A percentile compares a stretch with the other conserved stretches of the same genome.
Conservation (phyloP, 345 rosid genomes). For the Brassica incana region DNA sequence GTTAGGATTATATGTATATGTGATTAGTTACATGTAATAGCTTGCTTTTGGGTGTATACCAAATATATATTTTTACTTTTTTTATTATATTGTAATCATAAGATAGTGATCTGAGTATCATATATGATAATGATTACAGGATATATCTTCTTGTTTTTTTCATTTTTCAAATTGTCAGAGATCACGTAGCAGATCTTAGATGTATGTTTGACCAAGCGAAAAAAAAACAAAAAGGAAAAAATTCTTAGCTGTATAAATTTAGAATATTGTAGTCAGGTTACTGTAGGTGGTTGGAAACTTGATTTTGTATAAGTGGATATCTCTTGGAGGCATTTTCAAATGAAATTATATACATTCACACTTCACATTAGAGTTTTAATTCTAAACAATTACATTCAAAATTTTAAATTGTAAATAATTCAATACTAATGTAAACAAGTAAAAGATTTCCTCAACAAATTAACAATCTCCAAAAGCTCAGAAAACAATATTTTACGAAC, state of each 20-base stretch:
- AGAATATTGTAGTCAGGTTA: background rate
- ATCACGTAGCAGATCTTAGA: background rate
- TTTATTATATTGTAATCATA: conserved; percentile 21
- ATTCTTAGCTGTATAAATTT: background rate
- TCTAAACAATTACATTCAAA: background rate
- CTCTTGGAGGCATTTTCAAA: conserved; percentile 2
- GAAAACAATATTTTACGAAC: background rate
- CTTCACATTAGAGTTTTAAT: background rate
- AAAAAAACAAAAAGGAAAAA: background rate
- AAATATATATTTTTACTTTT: conserved; percentile 21
- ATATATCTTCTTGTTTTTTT: background rate
- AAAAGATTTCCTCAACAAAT: background rate
- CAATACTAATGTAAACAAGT: background rate
- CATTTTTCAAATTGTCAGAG: background rate
- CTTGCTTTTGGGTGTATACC: conserved; percentile 34
- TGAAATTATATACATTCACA: background rate
- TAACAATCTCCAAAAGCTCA: background rate
- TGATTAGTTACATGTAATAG: conserved; percentile 32
- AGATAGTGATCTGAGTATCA: conserved; percentile 5
- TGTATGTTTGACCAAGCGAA: background rate
- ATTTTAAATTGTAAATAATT: background rate
- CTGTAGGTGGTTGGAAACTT: background rate
- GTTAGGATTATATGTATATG: conserved; percentile 46
- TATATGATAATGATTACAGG: conserved; percentile 9
- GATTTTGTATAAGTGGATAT: background rate